These are phyloP conservation scores for Leccinum longicurvipes DNA, from an alignment of 768 basidiomycete species.

Conservation along the genomic window DNA sequence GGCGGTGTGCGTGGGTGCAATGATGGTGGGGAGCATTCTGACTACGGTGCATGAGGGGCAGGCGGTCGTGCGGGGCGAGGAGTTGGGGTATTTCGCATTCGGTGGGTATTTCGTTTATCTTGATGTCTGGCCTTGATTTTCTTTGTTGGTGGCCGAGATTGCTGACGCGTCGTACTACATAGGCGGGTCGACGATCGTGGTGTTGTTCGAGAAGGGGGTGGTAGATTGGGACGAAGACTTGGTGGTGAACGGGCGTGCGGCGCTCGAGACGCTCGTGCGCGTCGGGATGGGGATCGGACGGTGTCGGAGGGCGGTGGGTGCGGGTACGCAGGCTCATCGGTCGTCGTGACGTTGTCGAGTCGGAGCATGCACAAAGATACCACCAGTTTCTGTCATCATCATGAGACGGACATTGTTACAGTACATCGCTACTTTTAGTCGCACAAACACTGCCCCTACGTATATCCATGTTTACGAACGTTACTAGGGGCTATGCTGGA, in stretches of 20 bases:
- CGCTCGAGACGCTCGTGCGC: conserved; percentile 86
- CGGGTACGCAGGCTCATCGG: neutral
- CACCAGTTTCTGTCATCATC: neutral
- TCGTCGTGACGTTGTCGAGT: neutral
- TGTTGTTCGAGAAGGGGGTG: conserved; percentile 80
- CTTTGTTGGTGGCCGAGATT: neutral
- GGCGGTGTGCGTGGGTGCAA: conserved; percentile 88
- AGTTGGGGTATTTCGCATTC: conserved; percentile 94
- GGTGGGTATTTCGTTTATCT: conserved; percentile 45
- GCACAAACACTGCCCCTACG: neutral
- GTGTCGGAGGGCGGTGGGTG: conserved; percentile 13
- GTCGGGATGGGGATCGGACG: conserved; percentile 84
- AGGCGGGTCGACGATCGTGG: conserved; percentile 92
- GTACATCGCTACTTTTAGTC: neutral
- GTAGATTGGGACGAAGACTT: conserved; percentile 93
- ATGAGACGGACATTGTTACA: neutral
- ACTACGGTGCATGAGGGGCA: conserved; percentile 88
- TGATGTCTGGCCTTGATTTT: neutral
- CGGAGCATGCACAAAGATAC: neutral
- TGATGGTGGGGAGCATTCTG: conserved; percentile 92
- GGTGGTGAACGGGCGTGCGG: conserved; percentile 75
- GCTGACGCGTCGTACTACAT: neutral
- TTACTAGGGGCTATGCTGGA: neutral
- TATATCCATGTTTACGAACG: too few species aligned
- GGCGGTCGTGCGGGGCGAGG: conserved; percentile 75